Base-by-base conservation (phyloP, 2,329 filamentous ascomycete species). In the Phaeosphaeriaceae sp. region DNA sequence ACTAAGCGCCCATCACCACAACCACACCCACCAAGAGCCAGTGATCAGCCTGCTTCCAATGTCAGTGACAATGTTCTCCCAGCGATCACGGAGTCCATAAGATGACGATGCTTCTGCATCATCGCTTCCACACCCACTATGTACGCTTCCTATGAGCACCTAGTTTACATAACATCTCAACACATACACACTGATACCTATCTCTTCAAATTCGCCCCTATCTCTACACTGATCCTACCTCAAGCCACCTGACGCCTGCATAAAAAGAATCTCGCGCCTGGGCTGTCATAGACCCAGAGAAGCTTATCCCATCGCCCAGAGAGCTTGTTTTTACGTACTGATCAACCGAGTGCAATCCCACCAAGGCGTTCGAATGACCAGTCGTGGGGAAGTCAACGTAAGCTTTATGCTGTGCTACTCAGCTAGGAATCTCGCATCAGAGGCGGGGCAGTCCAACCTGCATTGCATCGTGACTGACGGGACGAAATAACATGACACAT, bases 281-380 rank as follows among this genome's bases (percentile, higher is more conserved):
- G n/a, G n/a, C n/a, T n/a, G n/a, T n/a, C n/a, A n/a, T n/a, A 28
- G 7, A 12, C 5, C 15, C 2, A 4, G 3, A 3, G 17, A 30
- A 29, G 38, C 38, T 30, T 30, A 12, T 17, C 8, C 8, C 38
- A 9, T 12, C n/a, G 38, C 21, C 38, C 5, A 41, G 38, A 41
- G 23, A 18, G 23, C 38, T 41, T 41, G 26, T 29, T 11, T 41
- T 41, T 41, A 41, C 38, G 26, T 41, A 41, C 28, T 41, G 9
- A 9, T 26, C 23, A 7, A 26, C 12, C 2, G 4, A 5, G 3
- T 29, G n/a, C 23, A 37, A 20, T 18, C 26, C 38, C 38, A 41
- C 38, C 21, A n/a, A 29, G 38, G 38, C n/a, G 16, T 20, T 20
- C 17, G 8, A 20, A n/a, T 41, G 23, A 15, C 28, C 37, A 9